Conservation (phyloP, 192 early-diverging fungal genomes). For the Entomortierella lignicola region DNA sequence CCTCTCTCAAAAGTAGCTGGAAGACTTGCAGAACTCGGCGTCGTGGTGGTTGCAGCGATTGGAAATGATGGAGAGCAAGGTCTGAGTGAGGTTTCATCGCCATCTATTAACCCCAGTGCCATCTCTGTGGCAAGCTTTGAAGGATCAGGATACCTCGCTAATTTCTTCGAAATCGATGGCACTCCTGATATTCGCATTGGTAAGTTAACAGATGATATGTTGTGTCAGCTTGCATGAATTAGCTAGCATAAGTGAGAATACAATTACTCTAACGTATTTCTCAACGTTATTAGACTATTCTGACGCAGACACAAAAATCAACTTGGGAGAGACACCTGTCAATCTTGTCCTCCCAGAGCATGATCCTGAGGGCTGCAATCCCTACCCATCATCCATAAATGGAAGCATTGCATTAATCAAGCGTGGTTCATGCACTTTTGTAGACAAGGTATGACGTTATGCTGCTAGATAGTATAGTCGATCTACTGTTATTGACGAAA, state of each 20-base stretch:
- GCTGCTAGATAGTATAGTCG: background rate
- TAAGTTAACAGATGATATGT: no score
- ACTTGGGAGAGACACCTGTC: slow-evolving; percentile 37
- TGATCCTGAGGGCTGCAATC: slow-evolving; percentile 32
- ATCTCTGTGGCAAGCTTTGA: slow-evolving; percentile 73
- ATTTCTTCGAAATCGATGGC: slow-evolving; percentile 44
- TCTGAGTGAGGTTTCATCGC: slow-evolving; percentile 64
- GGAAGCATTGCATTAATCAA: slow-evolving; percentile 69
- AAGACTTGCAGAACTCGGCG: slow-evolving; percentile 50
- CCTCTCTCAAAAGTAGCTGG: slow-evolving; percentile 68
- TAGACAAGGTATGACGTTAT: slow-evolving; percentile 9
- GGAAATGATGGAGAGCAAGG: slow-evolving; percentile 76
- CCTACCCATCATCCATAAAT: slow-evolving; percentile 25
- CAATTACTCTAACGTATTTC: no score
- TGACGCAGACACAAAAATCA: slow-evolving; percentile 22
- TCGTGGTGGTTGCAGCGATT: slow-evolving; percentile 69
- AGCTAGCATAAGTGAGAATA: no score
- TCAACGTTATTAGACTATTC: no score
- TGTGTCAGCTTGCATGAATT: no score
- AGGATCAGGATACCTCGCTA: slow-evolving; percentile 47
- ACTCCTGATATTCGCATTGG: slow-evolving; percentile 18
- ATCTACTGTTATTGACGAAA: no score
- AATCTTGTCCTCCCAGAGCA: slow-evolving; percentile 55
- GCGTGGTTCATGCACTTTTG: slow-evolving; percentile 76
- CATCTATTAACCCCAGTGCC: slow-evolving; percentile 63